phyloP scores from a whole-genome alignment of 345 rosid species.

The Acer negundo region DNA sequence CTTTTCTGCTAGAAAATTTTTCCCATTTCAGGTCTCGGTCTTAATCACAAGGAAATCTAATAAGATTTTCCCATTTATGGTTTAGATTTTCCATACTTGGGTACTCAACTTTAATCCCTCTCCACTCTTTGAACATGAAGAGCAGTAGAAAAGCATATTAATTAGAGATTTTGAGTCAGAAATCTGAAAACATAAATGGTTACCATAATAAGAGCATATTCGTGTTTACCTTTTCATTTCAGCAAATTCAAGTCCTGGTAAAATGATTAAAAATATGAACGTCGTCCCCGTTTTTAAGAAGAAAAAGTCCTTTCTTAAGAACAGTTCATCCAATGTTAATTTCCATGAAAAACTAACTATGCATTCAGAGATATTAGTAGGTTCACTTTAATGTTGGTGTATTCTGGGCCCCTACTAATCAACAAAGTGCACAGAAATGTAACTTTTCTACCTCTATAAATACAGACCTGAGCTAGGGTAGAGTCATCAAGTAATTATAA shows the following conservation, averaged over 20 bases:
- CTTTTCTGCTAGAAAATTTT: too few relatives aligned
- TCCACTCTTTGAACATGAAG: neutral
- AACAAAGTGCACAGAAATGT: neutral
- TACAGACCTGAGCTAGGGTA: slow-evolving; percentile 13
- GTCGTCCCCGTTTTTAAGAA: too few relatives aligned
- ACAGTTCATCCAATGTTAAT: neutral
- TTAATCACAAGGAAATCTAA: neutral
- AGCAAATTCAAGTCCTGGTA: too few relatives aligned
- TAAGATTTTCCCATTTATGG: neutral
- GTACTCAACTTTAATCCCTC: neutral
- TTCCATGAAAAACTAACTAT: neutral
- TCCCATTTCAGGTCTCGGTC: too few relatives aligned
- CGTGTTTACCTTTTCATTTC: too few relatives aligned
- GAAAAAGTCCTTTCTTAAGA: neutral
- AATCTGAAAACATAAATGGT: too few relatives aligned
- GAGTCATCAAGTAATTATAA: slow-evolving; percentile 10
- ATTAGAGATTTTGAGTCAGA: too few relatives aligned
- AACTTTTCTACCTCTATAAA: slow-evolving; percentile 32
- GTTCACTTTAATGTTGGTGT: slow-evolving; percentile 10
- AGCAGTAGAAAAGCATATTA: too few relatives aligned
- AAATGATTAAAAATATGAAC: too few relatives aligned
- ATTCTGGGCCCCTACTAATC: slow-evolving; percentile 17
- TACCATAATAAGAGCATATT: too few relatives aligned
- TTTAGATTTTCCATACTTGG: neutral
- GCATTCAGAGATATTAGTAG: neutral